Evolutionary conservation across 2,329 filamentous ascomycete genomes (phyloP), one percentile per base, ranked within the genome.

Genomic region (Calonectria pseudoreteaudii): DNA sequence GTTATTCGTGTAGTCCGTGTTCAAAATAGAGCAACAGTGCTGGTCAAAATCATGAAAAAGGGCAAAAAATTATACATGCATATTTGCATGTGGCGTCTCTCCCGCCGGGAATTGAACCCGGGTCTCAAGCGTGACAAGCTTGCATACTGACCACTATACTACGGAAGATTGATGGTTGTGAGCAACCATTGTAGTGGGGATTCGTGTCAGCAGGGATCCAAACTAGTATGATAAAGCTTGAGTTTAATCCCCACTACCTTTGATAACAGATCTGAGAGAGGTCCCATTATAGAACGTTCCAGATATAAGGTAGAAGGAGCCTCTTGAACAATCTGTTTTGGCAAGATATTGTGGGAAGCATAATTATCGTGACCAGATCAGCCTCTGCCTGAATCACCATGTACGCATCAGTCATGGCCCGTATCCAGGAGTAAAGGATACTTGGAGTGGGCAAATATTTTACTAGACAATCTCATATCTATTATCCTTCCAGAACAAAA

Each of bases 341-440:
- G 8, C 82, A 83, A 4, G 81, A 82, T 30, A 83, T 81, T 58
- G 79, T 82, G 8, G 82, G 81, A 74, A 81, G 83, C 26, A 82
- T 76, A 11, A 85, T 76, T 4, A 84, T 78, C n/a, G 80, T 74
- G 62, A 78, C 81, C 9, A 83, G 72, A 69, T 84, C 80, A 20
- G 80, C 78, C 74, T 81, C 76, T 14, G 82, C 81, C 82, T 80
- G 83, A 41, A 84, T 77, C 36, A 81, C 72, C 8, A 82, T 75
- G 13, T 23, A 8, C 2, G 8, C 5, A 3, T 1, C 13, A 23
- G 13, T 4, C 3, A 13, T n/a, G 9, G 13, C 7, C 44, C 13
- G 2, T 13, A 6, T 23, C 0, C 10, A 13, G 3, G n/a, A 47
- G 11, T 1, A 47, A 13, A 8, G 3, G 7, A 13, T 8, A 47